A percentile compares a stretch with the other conserved stretches of the same genome.
phyloP scores from a whole-genome alignment of 169 alveolate species.

The Plasmodium gaboni region DNA sequence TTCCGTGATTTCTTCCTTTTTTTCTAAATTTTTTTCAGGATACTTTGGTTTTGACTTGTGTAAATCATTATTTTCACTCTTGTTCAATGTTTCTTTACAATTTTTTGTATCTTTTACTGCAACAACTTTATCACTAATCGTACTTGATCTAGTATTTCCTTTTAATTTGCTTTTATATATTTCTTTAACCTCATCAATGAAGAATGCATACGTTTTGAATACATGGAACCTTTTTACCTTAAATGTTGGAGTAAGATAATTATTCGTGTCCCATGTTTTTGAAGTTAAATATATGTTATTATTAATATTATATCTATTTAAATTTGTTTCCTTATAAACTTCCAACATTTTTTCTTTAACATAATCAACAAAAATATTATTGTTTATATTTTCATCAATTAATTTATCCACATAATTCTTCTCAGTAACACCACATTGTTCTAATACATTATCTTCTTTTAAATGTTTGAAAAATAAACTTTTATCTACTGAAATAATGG shows the following conservation, averaged over 20 bases:
- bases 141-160: too few species aligned
- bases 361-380: conserved; percentile 18
- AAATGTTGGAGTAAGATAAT: conserved; percentile 52
- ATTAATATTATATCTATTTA: conserved; percentile 16
- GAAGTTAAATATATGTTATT: conserved; percentile 24
- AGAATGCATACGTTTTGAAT: conserved; percentile 21
- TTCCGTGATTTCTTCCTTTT: too few species aligned
- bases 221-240: conserved; percentile 30
- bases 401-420: not conserved
- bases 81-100: too few species aligned
- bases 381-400: conserved; percentile 1
- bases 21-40: too few species aligned
- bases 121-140: too few species aligned
- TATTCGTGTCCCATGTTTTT: conserved; percentile 33
- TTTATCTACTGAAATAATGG: conserved; percentile 34
- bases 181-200: conserved; percentile 17
- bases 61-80: too few species aligned
- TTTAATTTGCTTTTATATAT: too few species aligned
- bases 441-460: conserved; percentile 11
- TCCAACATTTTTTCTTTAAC: conserved; percentile 36
- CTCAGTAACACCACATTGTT: not conserved
- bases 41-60: too few species aligned
- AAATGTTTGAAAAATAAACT: conserved; percentile 10
- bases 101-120: too few species aligned
- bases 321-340: conserved; percentile 17